phyloP scores from a whole-genome alignment of 2,329 filamentous ascomycete species.

The Pseudogymnoascus sp. region DNA sequence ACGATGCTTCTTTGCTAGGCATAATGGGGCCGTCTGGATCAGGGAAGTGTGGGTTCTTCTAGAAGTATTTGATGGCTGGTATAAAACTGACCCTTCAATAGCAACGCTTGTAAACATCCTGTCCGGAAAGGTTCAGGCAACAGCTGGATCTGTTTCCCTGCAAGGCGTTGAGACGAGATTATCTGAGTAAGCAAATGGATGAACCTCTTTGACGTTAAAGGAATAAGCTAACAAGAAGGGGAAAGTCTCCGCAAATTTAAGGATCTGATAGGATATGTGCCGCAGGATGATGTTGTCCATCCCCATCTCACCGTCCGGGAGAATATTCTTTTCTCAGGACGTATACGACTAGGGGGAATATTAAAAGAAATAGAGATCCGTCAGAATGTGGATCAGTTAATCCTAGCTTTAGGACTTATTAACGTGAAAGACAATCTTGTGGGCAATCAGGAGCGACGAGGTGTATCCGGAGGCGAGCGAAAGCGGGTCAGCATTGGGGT shows the following conservation, averaged over 20 bases:
- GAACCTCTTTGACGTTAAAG: not conserved
- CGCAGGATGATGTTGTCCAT: constrained; percentile 52
- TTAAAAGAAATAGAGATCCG: constrained; percentile 43
- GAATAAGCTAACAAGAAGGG: not conserved
- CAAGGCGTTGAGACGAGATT: constrained; percentile 32
- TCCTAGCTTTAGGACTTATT: constrained; percentile 43
- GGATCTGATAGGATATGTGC: constrained; percentile 53
- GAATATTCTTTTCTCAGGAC: constrained; percentile 52
- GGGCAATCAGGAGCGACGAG: constrained; percentile 40
- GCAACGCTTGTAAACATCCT: constrained; percentile 50
- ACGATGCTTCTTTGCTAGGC: constrained; percentile 45
- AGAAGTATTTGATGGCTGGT: not conserved
- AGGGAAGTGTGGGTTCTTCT: constrained; percentile 36
- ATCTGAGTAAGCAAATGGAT: constrained; percentile 17
- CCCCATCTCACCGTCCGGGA: constrained; percentile 52
- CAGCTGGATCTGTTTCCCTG: constrained; percentile 41
- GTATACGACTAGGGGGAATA: constrained; percentile 41
- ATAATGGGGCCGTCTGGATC: constrained; percentile 54
- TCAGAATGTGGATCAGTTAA: constrained; percentile 46
- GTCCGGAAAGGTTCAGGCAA: constrained; percentile 49
- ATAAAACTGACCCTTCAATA: constrained; percentile 14
- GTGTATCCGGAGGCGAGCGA: constrained; percentile 48
- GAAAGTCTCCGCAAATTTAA: constrained; percentile 35
- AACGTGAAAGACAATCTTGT: constrained; percentile 44
- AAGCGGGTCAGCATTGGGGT: constrained; percentile 52